Percentiles rank a stretch among this genome's conserved stretches.
These are phyloP conservation scores for Daldinia caldariorum DNA, from an alignment of 495 filamentous ascomycete genomes.

Conservation along the genomic window DNA sequence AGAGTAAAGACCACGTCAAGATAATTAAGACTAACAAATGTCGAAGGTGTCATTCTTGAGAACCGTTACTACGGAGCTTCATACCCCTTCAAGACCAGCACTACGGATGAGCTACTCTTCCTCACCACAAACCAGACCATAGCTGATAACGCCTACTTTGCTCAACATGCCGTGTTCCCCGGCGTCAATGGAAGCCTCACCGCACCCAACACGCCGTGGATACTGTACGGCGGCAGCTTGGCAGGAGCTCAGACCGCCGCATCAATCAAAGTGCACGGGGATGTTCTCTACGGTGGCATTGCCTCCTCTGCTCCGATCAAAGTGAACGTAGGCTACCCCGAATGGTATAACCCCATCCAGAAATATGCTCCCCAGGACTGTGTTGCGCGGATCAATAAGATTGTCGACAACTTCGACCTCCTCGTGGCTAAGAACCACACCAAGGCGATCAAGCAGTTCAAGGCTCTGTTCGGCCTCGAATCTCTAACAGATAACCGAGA, in stretches of 20 bases:
- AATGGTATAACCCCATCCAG: slow-evolving; percentile 50
- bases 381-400: slow-evolving; percentile 55
- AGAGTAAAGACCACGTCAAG: not conserved
- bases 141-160: slow-evolving; percentile 60
- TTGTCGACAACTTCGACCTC: slow-evolving; percentile 57
- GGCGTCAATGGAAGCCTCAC: slow-evolving; percentile 49
- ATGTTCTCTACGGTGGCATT: slow-evolving; percentile 58
- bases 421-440: slow-evolving; percentile 50
- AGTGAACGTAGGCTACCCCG: slow-evolving; percentile 50
- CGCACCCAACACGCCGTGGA: slow-evolving; percentile 55
- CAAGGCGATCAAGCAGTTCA: slow-evolving; percentile 52
- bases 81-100: slow-evolving; percentile 53
- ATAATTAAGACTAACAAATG: slow-evolving; percentile 6
- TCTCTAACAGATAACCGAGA: slow-evolving; percentile 52
- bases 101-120: slow-evolving; percentile 56
- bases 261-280: slow-evolving; percentile 54
- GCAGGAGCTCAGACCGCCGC: slow-evolving; percentile 57
- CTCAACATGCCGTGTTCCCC: slow-evolving; percentile 55
- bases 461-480: slow-evolving; percentile 56
- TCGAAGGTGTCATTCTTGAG: slow-evolving; percentile 55
- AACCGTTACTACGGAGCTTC: slow-evolving; percentile 59
- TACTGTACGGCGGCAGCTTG: slow-evolving; percentile 58
- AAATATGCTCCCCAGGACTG: slow-evolving; percentile 52
- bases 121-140: slow-evolving; percentile 60
- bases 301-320: slow-evolving; percentile 53